Evolutionary conservation across 2,329 filamentous ascomycete species (phyloP).

Genomic region (Plenodomus biglobosus): DNA sequence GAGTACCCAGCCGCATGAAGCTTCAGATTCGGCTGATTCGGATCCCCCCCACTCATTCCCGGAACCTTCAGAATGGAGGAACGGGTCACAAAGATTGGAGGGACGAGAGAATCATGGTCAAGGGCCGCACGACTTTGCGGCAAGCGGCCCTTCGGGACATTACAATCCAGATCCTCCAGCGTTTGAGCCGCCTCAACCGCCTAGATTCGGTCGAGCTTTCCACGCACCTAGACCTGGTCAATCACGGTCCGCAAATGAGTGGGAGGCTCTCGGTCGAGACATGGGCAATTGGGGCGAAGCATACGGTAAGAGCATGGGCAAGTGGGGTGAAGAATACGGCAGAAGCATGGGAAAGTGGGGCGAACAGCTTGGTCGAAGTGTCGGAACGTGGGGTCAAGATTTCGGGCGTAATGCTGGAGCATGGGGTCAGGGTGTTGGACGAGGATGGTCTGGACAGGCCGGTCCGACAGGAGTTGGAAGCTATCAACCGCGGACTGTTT

Average conservation of each 20-base stretch:
- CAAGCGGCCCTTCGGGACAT: constrained; percentile 9
- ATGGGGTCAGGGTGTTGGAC: constrained; percentile 14
- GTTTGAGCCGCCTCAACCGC: constrained; percentile 5
- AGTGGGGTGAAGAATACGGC: constrained; percentile 39
- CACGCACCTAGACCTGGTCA: constrained; percentile 2
- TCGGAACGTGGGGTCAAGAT: constrained; percentile 24
- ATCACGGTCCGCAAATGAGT: constrained; percentile 9
- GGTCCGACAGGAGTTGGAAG: neutral
- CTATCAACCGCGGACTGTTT: neutral
- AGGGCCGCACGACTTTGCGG: constrained; percentile 4
- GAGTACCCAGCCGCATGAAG: neutral
- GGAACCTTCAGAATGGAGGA: constrained; percentile 1
- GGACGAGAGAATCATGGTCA: neutral
- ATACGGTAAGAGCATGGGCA: constrained; percentile 19
- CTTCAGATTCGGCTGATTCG: constrained; percentile 2
- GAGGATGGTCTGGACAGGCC: neutral
- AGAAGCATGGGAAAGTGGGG: constrained; percentile 34
- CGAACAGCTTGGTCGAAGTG: constrained; percentile 31
- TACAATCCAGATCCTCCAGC: constrained; percentile 3
- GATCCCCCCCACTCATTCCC: constrained; percentile 34
- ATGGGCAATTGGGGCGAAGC: constrained; percentile 13
- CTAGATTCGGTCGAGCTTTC: neutral
- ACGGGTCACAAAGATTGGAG: constrained; percentile 2
- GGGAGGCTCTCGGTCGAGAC: constrained; percentile 13
- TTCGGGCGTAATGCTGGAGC: constrained; percentile 15